Evolutionary conservation across 2,329 filamentous ascomycete species (phyloP).

Genomic region (Hypoxylon sp.): DNA sequence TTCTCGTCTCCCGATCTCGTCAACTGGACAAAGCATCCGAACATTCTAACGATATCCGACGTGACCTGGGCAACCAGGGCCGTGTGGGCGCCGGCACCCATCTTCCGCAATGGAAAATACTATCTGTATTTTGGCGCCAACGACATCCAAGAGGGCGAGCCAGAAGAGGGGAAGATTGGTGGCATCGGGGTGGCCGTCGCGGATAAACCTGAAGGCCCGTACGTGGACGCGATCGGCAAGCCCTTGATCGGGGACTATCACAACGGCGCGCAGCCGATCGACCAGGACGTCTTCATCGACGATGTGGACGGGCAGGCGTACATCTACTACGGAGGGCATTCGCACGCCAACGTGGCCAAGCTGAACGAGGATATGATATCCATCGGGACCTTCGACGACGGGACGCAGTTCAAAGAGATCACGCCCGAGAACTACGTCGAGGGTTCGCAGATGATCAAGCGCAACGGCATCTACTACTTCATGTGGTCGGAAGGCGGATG

Average conservation of each 20-base stretch:
- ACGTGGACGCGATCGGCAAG: slow-evolving; percentile 51
- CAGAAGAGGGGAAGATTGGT: slow-evolving; percentile 43
- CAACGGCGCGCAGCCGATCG: slow-evolving; percentile 58
- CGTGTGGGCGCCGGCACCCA: slow-evolving; percentile 58
- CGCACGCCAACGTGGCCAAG: slow-evolving; percentile 53
- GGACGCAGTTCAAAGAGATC: slow-evolving; percentile 52
- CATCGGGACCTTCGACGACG: slow-evolving; percentile 52
- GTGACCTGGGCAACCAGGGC: slow-evolving; percentile 55
- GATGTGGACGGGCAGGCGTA: slow-evolving; percentile 50
- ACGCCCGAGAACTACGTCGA: slow-evolving; percentile 56
- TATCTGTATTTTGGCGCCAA: slow-evolving; percentile 61
- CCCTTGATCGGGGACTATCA: slow-evolving; percentile 54
- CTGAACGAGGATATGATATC: slow-evolving; percentile 54
- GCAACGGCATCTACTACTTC: slow-evolving; percentile 52
- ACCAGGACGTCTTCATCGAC: slow-evolving; percentile 55
- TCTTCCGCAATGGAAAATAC: slow-evolving; percentile 54
- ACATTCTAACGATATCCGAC: slow-evolving; percentile 51
- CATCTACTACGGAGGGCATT: slow-evolving; percentile 55
- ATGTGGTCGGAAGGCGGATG: slow-evolving; percentile 57
- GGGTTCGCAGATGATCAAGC: slow-evolving; percentile 54
- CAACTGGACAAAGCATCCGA: slow-evolving; percentile 56
- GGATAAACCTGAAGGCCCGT: slow-evolving; percentile 50
- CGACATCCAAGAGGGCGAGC: slow-evolving; percentile 50
- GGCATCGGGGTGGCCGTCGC: slow-evolving; percentile 54
- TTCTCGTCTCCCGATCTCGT: slow-evolving; percentile 59